Base-by-base conservation (phyloP, 2,329 filamentous ascomycete genomes). In the Talaromyces sp. region DNA sequence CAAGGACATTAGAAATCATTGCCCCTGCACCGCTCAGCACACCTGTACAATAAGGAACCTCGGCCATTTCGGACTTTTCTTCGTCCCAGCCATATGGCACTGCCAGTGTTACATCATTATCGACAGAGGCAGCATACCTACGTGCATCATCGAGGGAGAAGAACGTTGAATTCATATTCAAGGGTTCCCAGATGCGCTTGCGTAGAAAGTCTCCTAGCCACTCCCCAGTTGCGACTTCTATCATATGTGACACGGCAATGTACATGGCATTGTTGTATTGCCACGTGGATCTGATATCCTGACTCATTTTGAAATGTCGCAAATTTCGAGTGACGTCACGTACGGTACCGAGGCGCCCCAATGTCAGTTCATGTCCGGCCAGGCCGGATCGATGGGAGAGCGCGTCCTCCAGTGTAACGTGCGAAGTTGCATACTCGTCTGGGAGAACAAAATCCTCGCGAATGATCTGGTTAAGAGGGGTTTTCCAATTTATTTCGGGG, bases 261-360 rank as follows among this genome's bases (percentile, higher is more conserved):
- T 74, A 85, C 77, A 84, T 80, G 24, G 81, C 69, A 65, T 85
- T 85, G 71, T 75, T 79, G 68, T 85, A 85, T 63, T 81, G 75
- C 54, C 68, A 81, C 11, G 65, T 70, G 0, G 75, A 77, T 12
- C 81, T 74, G 19, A 79, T 69, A 29, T 75, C 64, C 6, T 70
- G 69, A 8, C 69, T 76, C 41, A 79, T 67, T 2, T 72, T 75
- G 4, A 83, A 69, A 64, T 82, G 66, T 3, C 79, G 75, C 57
- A 84, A 65, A 35, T 67, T 71, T 27, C 73, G 71, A 17, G 77
- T 73, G 43, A 75, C 67, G 50, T 79, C 75, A 31, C 71, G 69
- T 1, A 77, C 56, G 1, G 65, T 70, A 7, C 61, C 59, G 32
- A 69, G 65, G 31, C 60, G 52, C 32, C 57, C 27, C 62, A 60